Base-by-base conservation (phyloP, 208 protist genomes). In the Wallacemonas sp. region DNA sequence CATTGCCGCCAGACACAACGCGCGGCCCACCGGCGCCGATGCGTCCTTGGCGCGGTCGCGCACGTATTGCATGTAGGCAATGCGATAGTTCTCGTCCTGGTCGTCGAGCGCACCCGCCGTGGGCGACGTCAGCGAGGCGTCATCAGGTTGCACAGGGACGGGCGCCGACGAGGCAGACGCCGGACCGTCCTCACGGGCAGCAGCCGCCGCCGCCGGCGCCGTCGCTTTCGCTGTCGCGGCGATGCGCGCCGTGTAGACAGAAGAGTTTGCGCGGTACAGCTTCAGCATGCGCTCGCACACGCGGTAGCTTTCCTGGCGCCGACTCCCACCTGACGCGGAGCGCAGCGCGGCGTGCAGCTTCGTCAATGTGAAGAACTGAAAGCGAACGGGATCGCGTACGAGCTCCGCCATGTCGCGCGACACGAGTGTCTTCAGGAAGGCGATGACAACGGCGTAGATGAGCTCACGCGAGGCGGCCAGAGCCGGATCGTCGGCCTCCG, bases 381-480 rank as follows among this genome's bases (percentile, higher is more conserved):
- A 94, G 25, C 39, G 67, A 20, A 77, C 14, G 11, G 82, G 67
- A n/a, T 88, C 61, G 28, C 68, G 54, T 45, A 82, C 67, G 45
- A 84, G 45, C 41, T 79, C 70, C 38, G 70, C 70, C 29, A 84
- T 65, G 48, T 74, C 64, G 14, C 80, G 61, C 63, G 74, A 80
- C 54, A 91, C 65, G 26, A 91, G 64, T 49, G 78, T 81, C 68
- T 94, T 94, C 45, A 91, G 52, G 65, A 91, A 91, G 38, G 77
- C 80, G 38, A 91, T 79, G 41, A 91, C 75, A 4, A 94, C 39
- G 32, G 33, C 18, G 18, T 72, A 63, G 12, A 65, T 55, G 16
- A 78, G 52, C 11, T 20, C 16, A 20, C 52, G 49, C 7, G 67
- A 59, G 2, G 41, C 55, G 10, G 33, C 54, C 61, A 44, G 16